Conservation (phyloP, 306 rosid species). For the Pueraria montana region DNA sequence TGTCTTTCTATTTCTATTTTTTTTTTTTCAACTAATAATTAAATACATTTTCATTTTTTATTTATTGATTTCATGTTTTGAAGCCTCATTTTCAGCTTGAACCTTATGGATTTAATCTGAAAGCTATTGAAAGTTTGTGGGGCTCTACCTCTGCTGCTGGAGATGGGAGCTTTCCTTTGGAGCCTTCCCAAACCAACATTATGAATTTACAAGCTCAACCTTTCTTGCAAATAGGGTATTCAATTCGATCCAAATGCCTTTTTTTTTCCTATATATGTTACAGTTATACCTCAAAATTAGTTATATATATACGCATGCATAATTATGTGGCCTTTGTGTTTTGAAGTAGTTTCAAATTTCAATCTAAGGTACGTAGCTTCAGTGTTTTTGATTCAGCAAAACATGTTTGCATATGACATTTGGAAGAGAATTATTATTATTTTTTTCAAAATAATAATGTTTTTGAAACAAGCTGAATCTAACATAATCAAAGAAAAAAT, state of each 20-base stretch:
- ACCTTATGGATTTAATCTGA: constrained; percentile 69
- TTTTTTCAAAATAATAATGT: too few relatives aligned
- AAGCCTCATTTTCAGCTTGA: constrained; percentile 63
- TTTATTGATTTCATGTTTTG: neutral
- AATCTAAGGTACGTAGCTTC: neutral
- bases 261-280: too few relatives aligned
- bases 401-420: neutral
- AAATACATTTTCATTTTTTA: neutral
- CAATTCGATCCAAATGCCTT: neutral
- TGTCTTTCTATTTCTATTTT: constrained; percentile 1
- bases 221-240: constrained; percentile 82
- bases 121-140: constrained; percentile 74
- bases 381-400: neutral
- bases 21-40: neutral
- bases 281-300: too few relatives aligned
- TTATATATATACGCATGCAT: neutral
- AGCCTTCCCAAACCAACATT: constrained; percentile 61
- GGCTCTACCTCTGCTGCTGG: constrained; percentile 60
- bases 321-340: neutral
- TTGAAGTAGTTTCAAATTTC: neutral
- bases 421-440: neutral
- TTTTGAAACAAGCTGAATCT: too few relatives aligned
- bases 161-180: constrained; percentile 59
- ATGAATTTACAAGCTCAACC: constrained; percentile 71
- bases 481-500: too few relatives aligned